Conservation (phyloP, 1,139 yeast genomes). For the Blastobotrys capitulatus region DNA sequence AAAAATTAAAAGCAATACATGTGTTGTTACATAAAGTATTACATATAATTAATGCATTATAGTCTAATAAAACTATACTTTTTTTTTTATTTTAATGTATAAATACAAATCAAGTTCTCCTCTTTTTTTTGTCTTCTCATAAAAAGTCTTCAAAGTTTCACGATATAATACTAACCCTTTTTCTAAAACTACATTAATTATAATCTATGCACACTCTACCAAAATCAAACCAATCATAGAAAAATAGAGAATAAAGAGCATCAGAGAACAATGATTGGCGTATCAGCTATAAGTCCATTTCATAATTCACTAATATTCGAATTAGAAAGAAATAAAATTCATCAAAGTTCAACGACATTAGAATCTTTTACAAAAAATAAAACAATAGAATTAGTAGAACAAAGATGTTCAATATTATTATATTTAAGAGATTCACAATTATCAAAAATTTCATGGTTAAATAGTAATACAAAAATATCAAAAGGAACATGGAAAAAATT, state of each 20-base stretch:
- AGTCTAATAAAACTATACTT: too few species aligned
- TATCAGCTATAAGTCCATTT: background rate
- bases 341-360: background rate
- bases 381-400: slow-evolving; percentile 8
- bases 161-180: too few species aligned
- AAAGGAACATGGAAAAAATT: slow-evolving; percentile 10
- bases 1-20: too few species aligned
- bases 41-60: too few species aligned
- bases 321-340: slow-evolving; percentile 2
- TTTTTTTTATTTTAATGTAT: too few species aligned
- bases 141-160: background rate
- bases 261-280: background rate
- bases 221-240: background rate
- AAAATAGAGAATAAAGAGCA: too few species aligned
- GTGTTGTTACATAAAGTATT: too few species aligned
- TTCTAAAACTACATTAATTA: too few species aligned
- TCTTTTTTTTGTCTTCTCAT: background rate
- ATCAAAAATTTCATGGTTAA: slow-evolving; percentile 16
- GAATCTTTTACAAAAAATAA: slow-evolving; percentile 7
- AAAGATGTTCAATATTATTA: slow-evolving; percentile 3
- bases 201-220: too few species aligned
- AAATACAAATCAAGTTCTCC: background rate
- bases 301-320: background rate
- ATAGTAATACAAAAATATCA: slow-evolving; percentile 8
- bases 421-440: slow-evolving; percentile 13